A percentile compares a stretch with the other conserved stretches of the same genome.
Conservation (phyloP, 495 filamentous ascomycete species). For the Parathielavia appendiculata region DNA sequence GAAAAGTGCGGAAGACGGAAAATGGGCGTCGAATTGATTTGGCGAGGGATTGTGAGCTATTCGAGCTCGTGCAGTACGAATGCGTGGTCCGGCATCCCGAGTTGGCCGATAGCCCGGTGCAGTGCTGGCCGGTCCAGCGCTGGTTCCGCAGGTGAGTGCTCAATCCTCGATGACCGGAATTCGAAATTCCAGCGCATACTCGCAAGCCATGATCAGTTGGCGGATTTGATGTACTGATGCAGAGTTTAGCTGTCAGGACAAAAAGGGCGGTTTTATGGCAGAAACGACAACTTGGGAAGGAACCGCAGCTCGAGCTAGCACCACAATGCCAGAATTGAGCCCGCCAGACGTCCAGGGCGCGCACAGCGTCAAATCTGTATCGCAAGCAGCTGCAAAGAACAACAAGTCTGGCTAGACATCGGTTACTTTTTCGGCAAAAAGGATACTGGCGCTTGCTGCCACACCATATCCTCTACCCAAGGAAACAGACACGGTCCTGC, state of each 20-base stretch:
- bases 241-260: constrained; percentile 60
- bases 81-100: constrained; percentile 60
- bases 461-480: neutral
- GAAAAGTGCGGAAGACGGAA: constrained; percentile 47
- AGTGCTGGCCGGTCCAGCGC: constrained; percentile 69
- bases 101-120: constrained; percentile 49
- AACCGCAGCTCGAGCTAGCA: constrained; percentile 10
- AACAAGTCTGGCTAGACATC: neutral
- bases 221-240: neutral
- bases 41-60: constrained; percentile 58
- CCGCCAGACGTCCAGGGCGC: neutral
- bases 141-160: constrained; percentile 70
- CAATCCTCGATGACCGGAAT: neutral
- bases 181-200: too few relatives aligned
- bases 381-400: neutral
- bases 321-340: neutral
- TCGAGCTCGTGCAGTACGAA: constrained; percentile 77
- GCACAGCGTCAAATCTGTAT: neutral
- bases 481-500: constrained; percentile 12
- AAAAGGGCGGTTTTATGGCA: constrained; percentile 57
- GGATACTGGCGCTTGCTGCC: neutral
- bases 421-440: neutral
- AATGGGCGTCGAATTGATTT: constrained; percentile 50
- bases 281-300: constrained; percentile 80
- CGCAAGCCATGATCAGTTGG: neutral